Evolutionary conservation across 2,329 filamentous ascomycete species (phyloP).

Genomic region (Colletotrichum sp.): DNA sequence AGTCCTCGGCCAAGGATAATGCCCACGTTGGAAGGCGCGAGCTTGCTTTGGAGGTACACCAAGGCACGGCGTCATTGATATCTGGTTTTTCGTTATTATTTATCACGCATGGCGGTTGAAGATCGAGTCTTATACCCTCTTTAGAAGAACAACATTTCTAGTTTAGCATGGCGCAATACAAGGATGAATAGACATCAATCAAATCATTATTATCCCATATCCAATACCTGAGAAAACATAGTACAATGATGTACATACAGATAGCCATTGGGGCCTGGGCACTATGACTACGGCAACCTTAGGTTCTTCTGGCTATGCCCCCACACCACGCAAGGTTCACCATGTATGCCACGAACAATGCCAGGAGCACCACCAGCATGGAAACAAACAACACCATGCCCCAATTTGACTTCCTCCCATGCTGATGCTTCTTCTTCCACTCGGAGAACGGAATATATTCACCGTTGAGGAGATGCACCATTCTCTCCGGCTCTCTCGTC

Average conservation of each 20-base stretch:
- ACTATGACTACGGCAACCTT: neutral
- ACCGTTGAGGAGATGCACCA: neutral
- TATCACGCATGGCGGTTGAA: neutral
- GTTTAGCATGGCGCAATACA: neutral
- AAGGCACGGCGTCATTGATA: constrained; percentile 7
- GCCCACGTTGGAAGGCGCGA: constrained; percentile 21
- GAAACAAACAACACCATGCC: neutral
- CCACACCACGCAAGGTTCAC: neutral
- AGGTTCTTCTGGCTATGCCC: neutral
- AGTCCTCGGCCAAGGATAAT: neutral
- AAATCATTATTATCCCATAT: neutral
- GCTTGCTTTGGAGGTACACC: constrained; percentile 23
- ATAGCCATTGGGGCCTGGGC: neutral
- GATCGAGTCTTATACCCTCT: neutral
- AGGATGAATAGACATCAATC: neutral
- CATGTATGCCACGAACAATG: neutral
- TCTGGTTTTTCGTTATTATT: neutral
- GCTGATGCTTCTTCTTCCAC: neutral
- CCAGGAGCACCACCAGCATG: neutral
- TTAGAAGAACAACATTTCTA: neutral
- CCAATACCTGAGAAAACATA: neutral
- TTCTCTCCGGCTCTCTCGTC: neutral
- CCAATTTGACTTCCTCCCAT: neutral
- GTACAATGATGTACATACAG: neutral
- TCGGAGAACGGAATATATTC: neutral